These are phyloP conservation scores for Antitrichia curtipendula DNA, from an alignment of 225 moss, liverwort and hornwort genomes.

Conservation along the genomic window DNA sequence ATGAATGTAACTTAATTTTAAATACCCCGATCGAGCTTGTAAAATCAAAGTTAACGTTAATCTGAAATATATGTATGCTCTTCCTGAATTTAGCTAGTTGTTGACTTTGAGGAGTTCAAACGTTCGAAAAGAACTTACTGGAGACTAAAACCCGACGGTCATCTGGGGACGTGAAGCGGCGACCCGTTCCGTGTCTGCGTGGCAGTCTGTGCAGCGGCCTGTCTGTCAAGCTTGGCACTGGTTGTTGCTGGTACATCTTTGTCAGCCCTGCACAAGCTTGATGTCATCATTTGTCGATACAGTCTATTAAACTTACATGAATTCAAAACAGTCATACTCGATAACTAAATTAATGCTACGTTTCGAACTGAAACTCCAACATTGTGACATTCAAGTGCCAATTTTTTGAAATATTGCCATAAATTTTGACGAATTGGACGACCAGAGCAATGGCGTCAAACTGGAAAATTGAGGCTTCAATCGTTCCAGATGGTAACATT, in stretches of 20 bases:
- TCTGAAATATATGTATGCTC: neutral
- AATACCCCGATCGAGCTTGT: neutral
- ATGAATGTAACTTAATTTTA: neutral
- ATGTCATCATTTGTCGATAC: neutral
- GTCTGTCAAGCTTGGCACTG: neutral
- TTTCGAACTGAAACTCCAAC: neutral
- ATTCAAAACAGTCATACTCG: neutral
- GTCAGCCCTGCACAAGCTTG: neutral
- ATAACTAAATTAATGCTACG: neutral
- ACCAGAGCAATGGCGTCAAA: neutral
- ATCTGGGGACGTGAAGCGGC: neutral
- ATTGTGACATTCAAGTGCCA: neutral
- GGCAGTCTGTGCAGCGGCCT: neutral
- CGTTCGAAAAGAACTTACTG: neutral
- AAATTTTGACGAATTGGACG: no score
- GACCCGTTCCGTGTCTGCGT: neutral
- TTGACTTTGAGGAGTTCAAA: neutral
- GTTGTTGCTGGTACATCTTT: neutral
- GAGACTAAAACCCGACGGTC: conserved; percentile 3
- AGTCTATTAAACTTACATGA: neutral
- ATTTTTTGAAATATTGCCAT: neutral
- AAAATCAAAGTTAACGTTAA: neutral
- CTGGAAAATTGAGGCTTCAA: neutral
- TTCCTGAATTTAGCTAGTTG: neutral
- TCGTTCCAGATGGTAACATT: neutral